Evolutionary conservation across 805 yeast species (phyloP).

Genomic region (Komagataella mondaviorum): DNA sequence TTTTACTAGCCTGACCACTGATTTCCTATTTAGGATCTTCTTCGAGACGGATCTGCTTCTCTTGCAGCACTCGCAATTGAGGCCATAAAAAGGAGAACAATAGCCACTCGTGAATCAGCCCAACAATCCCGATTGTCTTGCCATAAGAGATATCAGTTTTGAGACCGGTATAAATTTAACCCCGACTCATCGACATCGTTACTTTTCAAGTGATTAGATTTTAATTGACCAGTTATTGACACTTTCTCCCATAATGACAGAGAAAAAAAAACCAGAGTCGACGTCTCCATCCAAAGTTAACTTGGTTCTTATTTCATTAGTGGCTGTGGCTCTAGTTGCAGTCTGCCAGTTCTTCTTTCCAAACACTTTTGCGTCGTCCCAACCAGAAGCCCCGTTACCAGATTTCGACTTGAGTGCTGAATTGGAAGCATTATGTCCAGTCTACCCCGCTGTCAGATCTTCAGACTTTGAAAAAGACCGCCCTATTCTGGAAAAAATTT

Average conservation of each 20-base stretch:
- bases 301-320: background rate
- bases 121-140: background rate
- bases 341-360: background rate
- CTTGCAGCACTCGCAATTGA: background rate
- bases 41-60: background rate
- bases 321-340: background rate
- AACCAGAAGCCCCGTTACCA: background rate
- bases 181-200: slow-evolving; percentile 1
- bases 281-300: background rate
- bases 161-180: background rate
- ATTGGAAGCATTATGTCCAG: slow-evolving; percentile 7
- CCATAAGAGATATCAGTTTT: background rate
- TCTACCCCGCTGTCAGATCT: slow-evolving; percentile 10
- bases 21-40: background rate
- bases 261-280: background rate
- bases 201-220: background rate
- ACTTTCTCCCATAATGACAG: background rate
- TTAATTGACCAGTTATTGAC: background rate
- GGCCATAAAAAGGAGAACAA: background rate
- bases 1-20: background rate
- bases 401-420: background rate
- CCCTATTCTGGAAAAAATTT: slow-evolving; percentile 19
- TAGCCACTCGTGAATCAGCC: background rate
- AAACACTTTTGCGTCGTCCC: background rate
- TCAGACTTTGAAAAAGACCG: slow-evolving; percentile 15